Evolutionary conservation across 495 filamentous ascomycete genomes (phyloP), one percentile per base, ranked within the genome.

Genomic region (Platismatia glauca): DNA sequence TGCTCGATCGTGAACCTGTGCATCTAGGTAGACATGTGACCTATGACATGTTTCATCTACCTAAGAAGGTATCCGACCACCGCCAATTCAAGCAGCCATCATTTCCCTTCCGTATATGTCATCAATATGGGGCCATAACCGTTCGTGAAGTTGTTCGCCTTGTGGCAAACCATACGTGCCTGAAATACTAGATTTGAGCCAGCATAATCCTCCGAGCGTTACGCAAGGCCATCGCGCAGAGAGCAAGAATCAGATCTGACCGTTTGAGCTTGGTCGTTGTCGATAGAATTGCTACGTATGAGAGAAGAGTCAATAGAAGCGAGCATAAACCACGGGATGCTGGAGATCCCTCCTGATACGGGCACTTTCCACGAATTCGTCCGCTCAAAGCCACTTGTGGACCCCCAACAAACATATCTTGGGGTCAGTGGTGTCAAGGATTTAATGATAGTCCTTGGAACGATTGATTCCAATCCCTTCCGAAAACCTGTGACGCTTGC

Each of bases 371-470:
- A 9, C 16, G 50, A 16, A 34, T 18, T 53, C 16, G 29, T 53
- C 50, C 27, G 33, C 16, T 53, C 9, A 33, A 8, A 31, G 15
- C 27, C 27, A 18, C 50, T 33, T 16, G 29, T 31, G 15, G 50
- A 53, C 16, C 29, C 27, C 24, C 20, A n/a, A 41, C 37, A 18
- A 43, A n/a, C 11, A n/a, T 33, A 38, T 3, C 13, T 7, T 11
- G 12, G 11, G 37, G 3, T 34, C 48, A 55, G 9, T 20, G 37
- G 48, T 53, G 20, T 65, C 64, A 80, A 55, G 76, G 79, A 35
- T 76, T 77, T 22, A 82, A 75, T 13, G 80, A 82, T n/a, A 82
- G 63, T 27, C 78, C 78, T 63, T 80, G 80, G 65, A 82, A 81
- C 7, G 73, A 69, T 53, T 69, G 68, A 39, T 71, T 68, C 77